These are phyloP conservation scores for Stagonosporopsis tanaceti DNA, from an alignment of 2,329 filamentous ascomycete genomes.

Conservation along the genomic window DNA sequence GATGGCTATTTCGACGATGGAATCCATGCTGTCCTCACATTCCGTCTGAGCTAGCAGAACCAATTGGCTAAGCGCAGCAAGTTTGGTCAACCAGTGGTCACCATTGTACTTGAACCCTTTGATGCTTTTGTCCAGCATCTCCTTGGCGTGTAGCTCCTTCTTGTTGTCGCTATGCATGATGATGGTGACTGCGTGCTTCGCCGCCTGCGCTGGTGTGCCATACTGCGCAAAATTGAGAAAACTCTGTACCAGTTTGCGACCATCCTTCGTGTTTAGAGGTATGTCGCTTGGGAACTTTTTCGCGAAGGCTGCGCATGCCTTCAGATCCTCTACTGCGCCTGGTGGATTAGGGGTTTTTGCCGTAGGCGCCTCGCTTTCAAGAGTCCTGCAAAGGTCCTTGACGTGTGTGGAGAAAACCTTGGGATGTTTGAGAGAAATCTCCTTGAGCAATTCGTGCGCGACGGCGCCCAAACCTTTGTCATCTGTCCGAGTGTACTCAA, in stretches of 20 bases:
- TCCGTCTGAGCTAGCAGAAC: slow-evolving; percentile 77
- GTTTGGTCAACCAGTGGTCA: slow-evolving; percentile 75
- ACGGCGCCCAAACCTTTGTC: slow-evolving; percentile 78
- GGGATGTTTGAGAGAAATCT: slow-evolving; percentile 89
- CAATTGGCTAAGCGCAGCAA: slow-evolving; percentile 76
- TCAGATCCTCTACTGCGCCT: slow-evolving; percentile 85
- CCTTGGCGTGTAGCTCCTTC: slow-evolving; percentile 85
- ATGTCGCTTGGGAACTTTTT: slow-evolving; percentile 86
- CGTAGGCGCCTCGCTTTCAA: slow-evolving; percentile 81
- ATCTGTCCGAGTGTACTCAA: slow-evolving; percentile 85
- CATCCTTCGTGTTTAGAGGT: slow-evolving; percentile 62
- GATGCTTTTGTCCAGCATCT: slow-evolving; percentile 78
- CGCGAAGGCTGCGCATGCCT: slow-evolving; percentile 91
- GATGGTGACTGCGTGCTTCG: slow-evolving; percentile 94
- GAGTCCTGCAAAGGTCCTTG: slow-evolving; percentile 85
- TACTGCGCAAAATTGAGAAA: slow-evolving; percentile 84
- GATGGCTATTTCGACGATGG: slow-evolving; percentile 80
- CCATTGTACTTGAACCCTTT: slow-evolving; percentile 77
- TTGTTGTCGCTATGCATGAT: slow-evolving; percentile 78
- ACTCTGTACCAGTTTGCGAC: slow-evolving; percentile 81
- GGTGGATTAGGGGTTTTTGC: slow-evolving; percentile 72
- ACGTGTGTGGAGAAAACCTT: slow-evolving; percentile 93
- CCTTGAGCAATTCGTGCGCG: slow-evolving; percentile 88
- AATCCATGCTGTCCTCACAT: slow-evolving; percentile 72
- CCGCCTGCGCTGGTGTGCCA: slow-evolving; percentile 80